Percentiles rank a stretch among this genome's conserved stretches.
Evolutionary conservation across 345 rosid genomes (phyloP).

Genomic region (Eucalyptus tenuipes): DNA sequence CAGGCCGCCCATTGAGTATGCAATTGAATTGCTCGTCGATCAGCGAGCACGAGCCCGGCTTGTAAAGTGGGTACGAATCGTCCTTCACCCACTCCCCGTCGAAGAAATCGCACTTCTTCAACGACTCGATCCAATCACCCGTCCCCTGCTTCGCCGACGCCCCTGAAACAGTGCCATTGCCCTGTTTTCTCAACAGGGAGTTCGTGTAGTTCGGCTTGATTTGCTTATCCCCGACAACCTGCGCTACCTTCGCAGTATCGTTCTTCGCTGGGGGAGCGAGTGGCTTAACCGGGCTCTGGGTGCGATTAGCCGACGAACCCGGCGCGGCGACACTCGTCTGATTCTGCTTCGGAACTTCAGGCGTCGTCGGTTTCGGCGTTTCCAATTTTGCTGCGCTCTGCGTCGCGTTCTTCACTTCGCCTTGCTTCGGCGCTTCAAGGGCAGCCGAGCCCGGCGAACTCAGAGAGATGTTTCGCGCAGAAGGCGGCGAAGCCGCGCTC

Average conservation of each 20-base stretch:
- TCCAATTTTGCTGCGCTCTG: neutral
- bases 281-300: neutral
- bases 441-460: neutral
- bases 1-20: slow-evolving; percentile 69
- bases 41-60: slow-evolving; percentile 71
- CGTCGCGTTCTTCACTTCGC: neutral
- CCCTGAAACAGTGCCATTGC: slow-evolving; percentile 9
- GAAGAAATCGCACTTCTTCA: slow-evolving; percentile 65
- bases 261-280: neutral
- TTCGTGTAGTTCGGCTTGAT: slow-evolving; percentile 24
- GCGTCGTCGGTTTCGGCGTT: neutral
- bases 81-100: slow-evolving; percentile 87
- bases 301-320: neutral
- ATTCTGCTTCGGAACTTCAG: neutral
- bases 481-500: neutral
- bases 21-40: slow-evolving; percentile 87
- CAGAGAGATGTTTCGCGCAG: neutral
- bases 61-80: slow-evolving; percentile 87
- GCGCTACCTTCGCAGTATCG: slow-evolving; percentile 3
- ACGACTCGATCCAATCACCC: slow-evolving; percentile 23
- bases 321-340: neutral
- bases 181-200: slow-evolving; percentile 19
- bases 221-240: slow-evolving; percentile 2
- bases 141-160: slow-evolving; percentile 19
- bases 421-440: neutral